Evolutionary conservation across 108 stramenopile genomes (phyloP).

Genomic region (Aureococcus anophagefferens): DNA sequence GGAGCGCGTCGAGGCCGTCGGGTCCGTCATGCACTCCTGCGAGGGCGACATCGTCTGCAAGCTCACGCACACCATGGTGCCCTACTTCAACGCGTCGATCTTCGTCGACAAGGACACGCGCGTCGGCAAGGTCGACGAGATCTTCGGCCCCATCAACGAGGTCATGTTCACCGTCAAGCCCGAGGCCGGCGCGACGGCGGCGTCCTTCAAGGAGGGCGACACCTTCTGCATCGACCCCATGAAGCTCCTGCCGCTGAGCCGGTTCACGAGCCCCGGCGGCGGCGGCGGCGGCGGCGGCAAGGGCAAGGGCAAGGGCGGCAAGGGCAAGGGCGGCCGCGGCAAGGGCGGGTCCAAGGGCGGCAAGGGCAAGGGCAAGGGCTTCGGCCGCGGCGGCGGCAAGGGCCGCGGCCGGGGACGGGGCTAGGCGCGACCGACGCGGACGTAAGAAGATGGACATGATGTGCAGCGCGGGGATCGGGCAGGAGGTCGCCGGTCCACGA

Average conservation of each 20-base stretch:
- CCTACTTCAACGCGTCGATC: slow-evolving; percentile 94
- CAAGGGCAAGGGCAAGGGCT: not conserved
- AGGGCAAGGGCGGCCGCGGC: not conserved
- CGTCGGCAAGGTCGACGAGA: slow-evolving; percentile 96
- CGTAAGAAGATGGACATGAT: too few relatives aligned
- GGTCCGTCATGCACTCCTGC: slow-evolving; percentile 35
- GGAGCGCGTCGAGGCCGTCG: slow-evolving; percentile 40
- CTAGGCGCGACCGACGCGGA: too few relatives aligned
- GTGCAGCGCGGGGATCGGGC: too few relatives aligned
- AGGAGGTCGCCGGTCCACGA: too few relatives aligned
- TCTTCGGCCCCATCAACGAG: slow-evolving; percentile 82
- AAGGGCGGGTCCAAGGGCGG: not conserved
- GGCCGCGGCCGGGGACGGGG: too few relatives aligned
- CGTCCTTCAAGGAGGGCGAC: slow-evolving; percentile 79
- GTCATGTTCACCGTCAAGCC: slow-evolving; percentile 92
- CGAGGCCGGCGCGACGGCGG: slow-evolving; percentile 79
- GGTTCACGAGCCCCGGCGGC: slow-evolving; percentile 57
- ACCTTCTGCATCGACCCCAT: slow-evolving; percentile 79
- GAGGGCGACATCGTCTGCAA: slow-evolving; percentile 50
- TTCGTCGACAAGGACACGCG: slow-evolving; percentile 96
- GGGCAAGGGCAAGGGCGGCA: not conserved
- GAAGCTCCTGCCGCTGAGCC: slow-evolving; percentile 74
- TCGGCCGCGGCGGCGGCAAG: too few relatives aligned
- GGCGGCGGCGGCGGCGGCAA: not conserved
- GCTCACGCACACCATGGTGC: slow-evolving; percentile 68